Percentiles rank a stretch among this genome's conserved stretches.
Evolutionary conservation across 129 eudicot species (phyloP).

Genomic region (Apium graveolens): DNA sequence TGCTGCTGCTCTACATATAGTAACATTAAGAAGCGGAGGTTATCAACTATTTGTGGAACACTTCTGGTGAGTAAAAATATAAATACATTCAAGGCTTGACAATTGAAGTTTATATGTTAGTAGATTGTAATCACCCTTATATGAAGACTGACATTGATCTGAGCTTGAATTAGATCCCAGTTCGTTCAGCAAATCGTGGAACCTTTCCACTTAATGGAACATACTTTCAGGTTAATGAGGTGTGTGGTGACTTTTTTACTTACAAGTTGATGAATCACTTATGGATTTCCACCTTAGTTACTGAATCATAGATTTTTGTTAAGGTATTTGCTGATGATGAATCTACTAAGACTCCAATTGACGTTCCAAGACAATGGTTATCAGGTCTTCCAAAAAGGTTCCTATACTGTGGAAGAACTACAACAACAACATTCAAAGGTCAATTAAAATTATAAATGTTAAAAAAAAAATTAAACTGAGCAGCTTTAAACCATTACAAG

Average conservation of each 20-base stretch:
- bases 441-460: not conserved
- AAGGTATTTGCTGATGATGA: slow-evolving; percentile 83
- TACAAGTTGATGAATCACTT: not conserved
- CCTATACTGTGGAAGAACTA: slow-evolving; percentile 47
- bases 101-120: not conserved
- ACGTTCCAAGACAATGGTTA: slow-evolving; percentile 38
- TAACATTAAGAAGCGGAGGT: slow-evolving; percentile 15
- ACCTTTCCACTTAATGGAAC: slow-evolving; percentile 70
- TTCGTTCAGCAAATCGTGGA: slow-evolving; percentile 53
- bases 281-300: not conserved
- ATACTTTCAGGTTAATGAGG: slow-evolving; percentile 80
- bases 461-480: not conserved
- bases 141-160: not conserved
- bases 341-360: slow-evolving; percentile 38
- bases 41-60: slow-evolving; percentile 42
- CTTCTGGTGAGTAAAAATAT: slow-evolving; percentile 42
- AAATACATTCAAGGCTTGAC: not conserved
- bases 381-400: slow-evolving; percentile 26
- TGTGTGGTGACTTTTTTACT: slow-evolving; percentile 6
- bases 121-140: not conserved
- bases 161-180: slow-evolving; percentile 41
- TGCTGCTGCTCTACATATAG: slow-evolving; percentile 9
- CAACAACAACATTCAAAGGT: slow-evolving; percentile 54
- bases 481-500: not conserved
- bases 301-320: not conserved